Base-by-base conservation (phyloP, 352 stramenopile genomes). In the Pythium brachiatum region DNA sequence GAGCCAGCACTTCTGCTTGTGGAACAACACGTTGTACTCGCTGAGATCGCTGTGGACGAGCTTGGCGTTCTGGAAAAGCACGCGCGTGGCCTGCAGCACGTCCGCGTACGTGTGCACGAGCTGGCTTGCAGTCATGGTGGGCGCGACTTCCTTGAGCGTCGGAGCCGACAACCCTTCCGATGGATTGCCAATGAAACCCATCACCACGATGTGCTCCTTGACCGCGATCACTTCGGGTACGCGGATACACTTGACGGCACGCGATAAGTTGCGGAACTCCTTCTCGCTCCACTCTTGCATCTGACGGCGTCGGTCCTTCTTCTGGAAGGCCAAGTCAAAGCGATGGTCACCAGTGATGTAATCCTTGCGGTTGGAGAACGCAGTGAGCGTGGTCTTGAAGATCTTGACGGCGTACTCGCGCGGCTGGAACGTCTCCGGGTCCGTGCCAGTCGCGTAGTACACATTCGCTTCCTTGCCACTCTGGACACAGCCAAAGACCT, bases 1-100 rank as follows among this genome's bases (percentile, higher is more conserved):
- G 13, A 98, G 85, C 86, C 66, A 97, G 62, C 73, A 76, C 54
- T 68, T 79, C 44, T 79, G 78, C 68, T 78, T 83, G 51, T 63
- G 72, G 27, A 90, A 83, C 13, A 97, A 69, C 20, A 98, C 88
- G 66, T 98, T 98, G 77, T 97, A 97, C 66, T 91, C 82, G 65
- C 79, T 89, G 62, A 91, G 70, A 44, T 91, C 82, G 12, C 74
- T 75, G 39, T 91, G 82, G 0, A 91, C 76, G 34, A 91, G 66
- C 52, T 77, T 75, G 5, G 69, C 79, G 11, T 72, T 53, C 27
- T 89, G 82, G 58, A 75, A 91, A 7, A 91, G 60, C 58, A 52
- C 64, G 38, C 76, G 76, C 5, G 70, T 78, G 1, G 77, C 68
- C 38, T 74, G 60, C 20, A 91, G 61, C 27, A 87, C 60, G 26